Base-by-base conservation (phyloP, 2,329 filamentous ascomycete species). In the Xylaria sp. region DNA sequence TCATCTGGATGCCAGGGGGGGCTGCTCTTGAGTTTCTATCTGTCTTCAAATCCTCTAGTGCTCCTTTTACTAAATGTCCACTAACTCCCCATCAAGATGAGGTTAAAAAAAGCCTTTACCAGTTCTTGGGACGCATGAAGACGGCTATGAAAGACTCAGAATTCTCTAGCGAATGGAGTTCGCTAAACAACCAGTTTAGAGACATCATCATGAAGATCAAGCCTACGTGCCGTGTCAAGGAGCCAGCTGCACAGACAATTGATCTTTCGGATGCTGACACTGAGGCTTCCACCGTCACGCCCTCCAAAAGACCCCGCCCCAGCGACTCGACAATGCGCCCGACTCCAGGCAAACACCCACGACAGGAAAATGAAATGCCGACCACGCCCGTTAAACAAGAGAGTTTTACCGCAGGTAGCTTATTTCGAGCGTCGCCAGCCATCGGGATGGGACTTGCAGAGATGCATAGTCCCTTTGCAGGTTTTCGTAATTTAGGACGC, bases 91-190 rank as follows among this genome's bases (percentile, higher is more conserved):
- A 11, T 48, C 5, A 37, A 65, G 63, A 87, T 0, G 85, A 87
- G 9, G 82, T 96, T 0, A 82, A 83, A 19, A 82, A 83, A 1
- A 84, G 86, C 10, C 72, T 94, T 0, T 78, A 80, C 11, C 77
- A 77, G 0, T 88, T 94, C 62, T 82, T 84, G 0, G 76, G 79
- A 0, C 71, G 79, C 0, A 79, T 92, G 1, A 79, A 82, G 4
- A 76, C 78, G 0, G 78, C 87, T 0, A 75, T 91, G 5, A 78
- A 83, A 19, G 81, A 82, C 38, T 78, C 80, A 4, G 73, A 78
- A 1, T 85, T 75, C 35, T 68, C 67, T 2, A 70, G 72, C 0
- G 41, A 68, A 8, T 78, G 76, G 75, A 71, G 70, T 35, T 62
- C 58, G 0, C 49, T 76, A 3, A 75, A 73, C 19, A 65, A 63